Conservation (phyloP, 305 asterid species). For the Rubia balearica region DNA sequence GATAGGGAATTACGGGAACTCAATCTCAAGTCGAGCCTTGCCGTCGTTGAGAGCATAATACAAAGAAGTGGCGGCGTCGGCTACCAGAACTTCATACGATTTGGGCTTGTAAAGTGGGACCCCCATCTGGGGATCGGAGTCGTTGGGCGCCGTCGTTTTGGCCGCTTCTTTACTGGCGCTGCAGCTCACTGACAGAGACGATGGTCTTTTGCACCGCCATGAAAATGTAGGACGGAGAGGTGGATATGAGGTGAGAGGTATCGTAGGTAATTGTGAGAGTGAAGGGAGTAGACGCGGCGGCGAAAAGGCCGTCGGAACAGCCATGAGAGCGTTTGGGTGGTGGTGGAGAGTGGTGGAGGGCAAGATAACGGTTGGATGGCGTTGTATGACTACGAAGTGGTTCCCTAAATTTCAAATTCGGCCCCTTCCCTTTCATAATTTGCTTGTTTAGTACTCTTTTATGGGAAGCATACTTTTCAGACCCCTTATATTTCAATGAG, state of each 20-base stretch:
- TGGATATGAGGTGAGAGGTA: slow-evolving; percentile 20
- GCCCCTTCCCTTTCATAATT: too few relatives aligned
- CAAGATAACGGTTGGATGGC: slow-evolving; percentile 36
- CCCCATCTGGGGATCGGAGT: slow-evolving; percentile 50
- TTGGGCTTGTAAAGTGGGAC: slow-evolving; percentile 89
- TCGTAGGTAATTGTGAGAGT: slow-evolving; percentile 15
- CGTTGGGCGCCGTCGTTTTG: slow-evolving; percentile 39
- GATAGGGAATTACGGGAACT: slow-evolving; percentile 58
- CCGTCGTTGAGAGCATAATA: slow-evolving; percentile 75
- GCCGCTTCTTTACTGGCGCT: slow-evolving; percentile 37
- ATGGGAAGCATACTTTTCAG: too few relatives aligned
- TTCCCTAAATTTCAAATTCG: not conserved
- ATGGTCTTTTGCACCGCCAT: not conserved
- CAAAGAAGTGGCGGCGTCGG: slow-evolving; percentile 82
- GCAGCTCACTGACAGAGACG: slow-evolving; percentile 12
- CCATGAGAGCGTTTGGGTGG: slow-evolving; percentile 34
- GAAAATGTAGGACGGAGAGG: slow-evolving; percentile 16
- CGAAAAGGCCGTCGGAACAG: slow-evolving; percentile 45
- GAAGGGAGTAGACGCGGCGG: slow-evolving; percentile 18
- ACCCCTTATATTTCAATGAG: too few relatives aligned
- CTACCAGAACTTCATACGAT: slow-evolving; percentile 71
- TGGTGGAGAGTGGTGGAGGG: slow-evolving; percentile 32
- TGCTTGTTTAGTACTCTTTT: too few relatives aligned
- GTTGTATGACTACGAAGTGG: not conserved
- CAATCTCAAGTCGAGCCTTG: slow-evolving; percentile 72